Evolutionary conservation across 176 grass and related monocot species (phyloP), one percentile per base, ranked within the genome.

Genomic region (Carex parvula): DNA sequence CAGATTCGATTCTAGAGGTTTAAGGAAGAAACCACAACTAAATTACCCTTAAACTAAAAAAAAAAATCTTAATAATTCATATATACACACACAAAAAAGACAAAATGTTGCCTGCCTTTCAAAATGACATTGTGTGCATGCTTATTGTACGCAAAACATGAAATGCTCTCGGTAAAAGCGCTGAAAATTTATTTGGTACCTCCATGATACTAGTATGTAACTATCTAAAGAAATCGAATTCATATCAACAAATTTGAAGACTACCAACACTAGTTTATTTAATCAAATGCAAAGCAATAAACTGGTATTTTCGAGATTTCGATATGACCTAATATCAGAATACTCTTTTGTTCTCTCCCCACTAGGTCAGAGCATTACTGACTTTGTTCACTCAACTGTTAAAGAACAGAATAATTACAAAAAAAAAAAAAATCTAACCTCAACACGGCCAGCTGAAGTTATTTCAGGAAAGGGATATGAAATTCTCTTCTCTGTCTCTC

Each of bases 381-480:
- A 71, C 8, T 46, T n/a, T 4, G 37, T n/a, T 2, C 6, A 46
- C 68, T 10, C 0, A 3, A 42, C 68, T 9, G 9, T 72, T 50
- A 0, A 18, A 72, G 26, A 24, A 17, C 3, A 76, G 0, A 29
- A 81, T 42, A 54, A 76, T 16, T 16, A 79, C 26, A 20, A 58
- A 82, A 41, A 57, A 1, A 14, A 30, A 60, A 3, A 22, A 64
- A 72, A 72, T 20, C 84, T 42, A 70, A 94, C 93, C 88, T 89
- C 79, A 48, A 95, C 59, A 26, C 79, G 84, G 32, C 90, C 82
- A 1, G 84, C 85, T 2, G 93, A 92, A 67, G 65, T 9, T 35
- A 94, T 85, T 30, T 92, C 86, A 3, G 90, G 88, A 8, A 90
- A 90, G 1, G 88, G 88, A 66, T 92, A 95, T 0, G 85, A 79